These are phyloP conservation scores for Oryza australiensis DNA, from an alignment of 176 grass and related monocot genomes.

Conservation along the genomic window DNA sequence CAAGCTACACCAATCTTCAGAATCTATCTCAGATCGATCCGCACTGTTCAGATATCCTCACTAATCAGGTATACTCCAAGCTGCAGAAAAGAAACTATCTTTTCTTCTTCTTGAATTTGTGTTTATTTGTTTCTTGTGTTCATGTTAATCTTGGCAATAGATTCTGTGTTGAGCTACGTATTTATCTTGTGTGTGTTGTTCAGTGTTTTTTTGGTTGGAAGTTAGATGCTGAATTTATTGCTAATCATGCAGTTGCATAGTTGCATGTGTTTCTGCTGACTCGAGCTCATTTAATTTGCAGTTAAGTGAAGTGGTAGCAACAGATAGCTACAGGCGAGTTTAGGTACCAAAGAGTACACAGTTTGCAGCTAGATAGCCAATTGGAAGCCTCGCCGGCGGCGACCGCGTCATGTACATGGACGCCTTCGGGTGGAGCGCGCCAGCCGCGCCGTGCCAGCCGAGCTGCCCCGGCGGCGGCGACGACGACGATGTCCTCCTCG, in stretches of 20 bases:
- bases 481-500: conserved; percentile 37
- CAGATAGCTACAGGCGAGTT: not conserved
- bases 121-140: not conserved
- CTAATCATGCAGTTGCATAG: not conserved
- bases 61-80: conserved; percentile 24
- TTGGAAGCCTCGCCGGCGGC: not conserved
- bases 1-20: not conserved
- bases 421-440: conserved; percentile 42
- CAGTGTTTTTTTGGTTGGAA: not conserved
- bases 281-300: not conserved
- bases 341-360: not conserved
- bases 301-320: not conserved
- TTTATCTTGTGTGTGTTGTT: not conserved
- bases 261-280: conserved; percentile 6
- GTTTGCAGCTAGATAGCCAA: not conserved
- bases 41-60: conserved; percentile 7
- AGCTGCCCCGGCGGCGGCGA: conserved; percentile 10
- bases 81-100: not conserved
- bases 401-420: conserved; percentile 31
- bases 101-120: not conserved
- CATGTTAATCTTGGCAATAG: not conserved
- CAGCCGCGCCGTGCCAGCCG: conserved; percentile 4
- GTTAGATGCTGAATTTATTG: not conserved
- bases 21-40: conserved; percentile 35
- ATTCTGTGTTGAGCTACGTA: not conserved